Conservation (phyloP, 2,329 filamentous ascomycete genomes). For the Colletotrichum tamarilloi region DNA sequence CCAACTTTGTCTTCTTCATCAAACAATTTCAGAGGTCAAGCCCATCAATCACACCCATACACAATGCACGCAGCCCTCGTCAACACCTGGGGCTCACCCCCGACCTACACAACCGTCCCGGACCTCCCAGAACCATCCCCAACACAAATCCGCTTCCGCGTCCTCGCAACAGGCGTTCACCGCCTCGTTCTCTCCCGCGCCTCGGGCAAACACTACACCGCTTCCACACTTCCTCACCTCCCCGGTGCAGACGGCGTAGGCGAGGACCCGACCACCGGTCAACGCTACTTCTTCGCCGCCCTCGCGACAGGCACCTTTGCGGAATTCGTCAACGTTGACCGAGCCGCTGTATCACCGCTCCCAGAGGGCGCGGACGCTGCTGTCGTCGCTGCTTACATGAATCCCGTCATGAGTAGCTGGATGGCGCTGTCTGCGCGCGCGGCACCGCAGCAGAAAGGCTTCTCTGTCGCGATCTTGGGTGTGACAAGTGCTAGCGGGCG, state of each 20-base stretch:
- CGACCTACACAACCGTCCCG: conserved; percentile 43
- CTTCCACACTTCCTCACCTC: conserved; percentile 59
- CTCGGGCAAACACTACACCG: conserved; percentile 64
- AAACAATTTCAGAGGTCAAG: not conserved
- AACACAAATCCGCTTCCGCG: conserved; percentile 58
- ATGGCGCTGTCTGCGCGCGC: conserved; percentile 64
- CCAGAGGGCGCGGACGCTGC: conserved; percentile 58
- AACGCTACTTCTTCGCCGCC: conserved; percentile 60
- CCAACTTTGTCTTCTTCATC: not conserved
- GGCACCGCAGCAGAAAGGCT: conserved; percentile 50
- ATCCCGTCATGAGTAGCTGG: conserved; percentile 67
- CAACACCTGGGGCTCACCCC: conserved; percentile 49
- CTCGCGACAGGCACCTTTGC: conserved; percentile 54
- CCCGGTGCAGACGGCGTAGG: conserved; percentile 66
- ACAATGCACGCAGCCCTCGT: conserved; percentile 53
- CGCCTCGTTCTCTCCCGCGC: conserved; percentile 65
- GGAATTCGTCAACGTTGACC: conserved; percentile 60
- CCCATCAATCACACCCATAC: not conserved
- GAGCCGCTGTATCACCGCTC: conserved; percentile 50
- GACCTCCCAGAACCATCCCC: conserved; percentile 47
- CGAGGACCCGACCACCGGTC: conserved; percentile 53
- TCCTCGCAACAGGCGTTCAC: conserved; percentile 61
- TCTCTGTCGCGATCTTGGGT: conserved; percentile 63
- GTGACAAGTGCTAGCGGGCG: conserved; percentile 64
- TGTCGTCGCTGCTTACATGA: conserved; percentile 63